Evolutionary conservation across 208 protist genomes (phyloP), one percentile per base, ranked within the genome.

Genomic region (Leishmania gerbilli): DNA sequence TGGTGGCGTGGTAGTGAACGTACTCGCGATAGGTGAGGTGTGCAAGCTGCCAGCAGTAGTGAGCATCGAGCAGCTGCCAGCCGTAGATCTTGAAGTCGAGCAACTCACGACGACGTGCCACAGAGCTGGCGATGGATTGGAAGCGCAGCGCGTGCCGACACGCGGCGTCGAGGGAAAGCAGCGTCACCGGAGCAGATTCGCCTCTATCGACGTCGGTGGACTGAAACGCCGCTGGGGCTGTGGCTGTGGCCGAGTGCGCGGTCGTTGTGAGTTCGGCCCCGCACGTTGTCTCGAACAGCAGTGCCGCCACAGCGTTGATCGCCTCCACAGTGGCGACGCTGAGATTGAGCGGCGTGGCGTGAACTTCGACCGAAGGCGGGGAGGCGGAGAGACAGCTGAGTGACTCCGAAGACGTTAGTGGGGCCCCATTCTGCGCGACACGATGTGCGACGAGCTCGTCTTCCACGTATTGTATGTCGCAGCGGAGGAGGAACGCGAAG

Each of bases 81-180:
- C 88, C 89, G 74, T 94, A 87, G 13, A 91, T 84, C 75, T 97
- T 97, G 80, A 97, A 93, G 74, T 95, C 72, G 49, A 85, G 77
- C 72, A 82, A 55, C 65, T 85, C 77, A 51, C 82, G 82, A 31
- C 82, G 82, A 21, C 82, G 77, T 11, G 82, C 77, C 45, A 90
- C 92, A 21, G 93, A 91, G 17, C 85, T 93, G 49, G 89, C 77
- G 31, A 93, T 87, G 68, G 88, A 89, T 77, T 91, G 87, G 74
- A 89, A 92, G 55, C 91, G 90, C 62, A 88, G 15, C 72, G 89
- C 77, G 45, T 87, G 80, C 62, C 86, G 85, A 56, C 81, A 67
- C 55, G 85, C 81, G 15, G 80, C 83, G 42, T 89, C 79, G 67
- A 74, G 74, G 15, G 87, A 84, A 34, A 90, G 79, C 45, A 86